Evolutionary conservation across 352 stramenopile genomes (phyloP).

Genomic region (Thraustotheca clavata): DNA sequence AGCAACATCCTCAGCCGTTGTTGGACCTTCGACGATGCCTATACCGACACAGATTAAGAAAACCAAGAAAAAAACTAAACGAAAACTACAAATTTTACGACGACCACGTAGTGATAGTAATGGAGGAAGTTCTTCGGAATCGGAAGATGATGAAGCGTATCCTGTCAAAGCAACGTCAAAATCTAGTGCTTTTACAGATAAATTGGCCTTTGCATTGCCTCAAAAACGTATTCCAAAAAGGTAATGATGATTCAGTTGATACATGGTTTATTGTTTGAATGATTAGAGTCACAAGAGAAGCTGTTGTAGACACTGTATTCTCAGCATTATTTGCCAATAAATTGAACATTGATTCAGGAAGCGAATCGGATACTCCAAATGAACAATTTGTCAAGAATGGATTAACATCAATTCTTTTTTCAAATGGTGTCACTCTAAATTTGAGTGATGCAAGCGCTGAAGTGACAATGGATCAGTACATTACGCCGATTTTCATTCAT

Average conservation of each 20-base stretch:
- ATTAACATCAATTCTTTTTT: conserved; percentile 65
- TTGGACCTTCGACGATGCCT: not conserved
- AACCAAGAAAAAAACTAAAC: conserved; percentile 1
- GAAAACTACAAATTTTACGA: not conserved
- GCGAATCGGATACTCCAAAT: conserved; percentile 72
- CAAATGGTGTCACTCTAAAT: conserved; percentile 37
- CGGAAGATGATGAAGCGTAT: conserved; percentile 62
- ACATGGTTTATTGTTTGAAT: not conserved
- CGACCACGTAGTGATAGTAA: conserved; percentile 40
- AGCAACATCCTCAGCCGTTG: not conserved
- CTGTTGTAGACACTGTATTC: conserved; percentile 79
- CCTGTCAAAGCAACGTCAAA: conserved; percentile 32
- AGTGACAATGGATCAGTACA: conserved; percentile 53
- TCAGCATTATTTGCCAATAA: conserved; percentile 51
- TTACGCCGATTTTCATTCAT: conserved; percentile 67
- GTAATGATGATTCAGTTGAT: not conserved
- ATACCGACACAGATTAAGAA: not conserved
- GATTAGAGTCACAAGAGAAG: conserved; percentile 62
- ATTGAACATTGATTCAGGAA: conserved; percentile 38
- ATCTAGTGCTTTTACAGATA: conserved; percentile 56
- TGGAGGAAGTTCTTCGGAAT: conserved; percentile 24
- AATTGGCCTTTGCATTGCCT: conserved; percentile 64
- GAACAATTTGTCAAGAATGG: conserved; percentile 78
- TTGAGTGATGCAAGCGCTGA: conserved; percentile 33
- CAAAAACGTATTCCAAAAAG: conserved; percentile 68